A percentile compares a stretch with the other conserved stretches of the same genome.
Conservation (phyloP, 768 basidiomycete species). For the Termitomyces sp. region DNA sequence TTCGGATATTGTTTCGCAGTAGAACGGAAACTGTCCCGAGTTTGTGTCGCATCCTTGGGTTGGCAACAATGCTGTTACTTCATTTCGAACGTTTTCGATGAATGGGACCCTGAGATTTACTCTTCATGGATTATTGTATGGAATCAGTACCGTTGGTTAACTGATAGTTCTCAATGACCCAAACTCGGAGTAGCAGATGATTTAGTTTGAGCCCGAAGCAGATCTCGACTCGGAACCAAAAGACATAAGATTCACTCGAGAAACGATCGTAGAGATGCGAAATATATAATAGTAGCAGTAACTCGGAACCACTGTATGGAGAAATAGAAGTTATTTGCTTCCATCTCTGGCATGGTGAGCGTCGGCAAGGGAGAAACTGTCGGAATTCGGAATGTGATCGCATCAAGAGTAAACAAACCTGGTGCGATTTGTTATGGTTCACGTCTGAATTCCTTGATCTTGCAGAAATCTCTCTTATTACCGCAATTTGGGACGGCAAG, state of each 20-base stretch:
- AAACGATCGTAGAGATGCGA: too few relatives aligned
- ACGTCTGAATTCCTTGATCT: neutral
- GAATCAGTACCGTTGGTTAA: neutral
- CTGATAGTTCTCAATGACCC: too few relatives aligned
- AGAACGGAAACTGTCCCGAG: neutral
- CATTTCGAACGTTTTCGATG: neutral
- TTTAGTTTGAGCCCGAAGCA: too few relatives aligned
- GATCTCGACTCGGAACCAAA: too few relatives aligned
- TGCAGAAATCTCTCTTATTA: neutral
- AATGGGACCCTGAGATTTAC: neutral
- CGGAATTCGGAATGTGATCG: neutral
- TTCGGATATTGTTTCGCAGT: neutral
- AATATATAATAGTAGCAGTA: neutral
- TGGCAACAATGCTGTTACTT: neutral
- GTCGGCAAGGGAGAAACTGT: neutral
- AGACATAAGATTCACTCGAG: too few relatives aligned
- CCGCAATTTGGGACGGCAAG: neutral
- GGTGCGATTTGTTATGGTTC: too few relatives aligned
- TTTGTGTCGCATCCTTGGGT: neutral
- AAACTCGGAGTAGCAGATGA: too few relatives aligned
- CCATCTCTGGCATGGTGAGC: neutral
- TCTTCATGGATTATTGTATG: neutral
- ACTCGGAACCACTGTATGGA: neutral
- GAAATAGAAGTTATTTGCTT: neutral
- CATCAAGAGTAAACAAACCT: too few relatives aligned